These are phyloP conservation scores for Rhododendron kiyosumense DNA, from an alignment of 148 eudicot species.

Conservation along the genomic window DNA sequence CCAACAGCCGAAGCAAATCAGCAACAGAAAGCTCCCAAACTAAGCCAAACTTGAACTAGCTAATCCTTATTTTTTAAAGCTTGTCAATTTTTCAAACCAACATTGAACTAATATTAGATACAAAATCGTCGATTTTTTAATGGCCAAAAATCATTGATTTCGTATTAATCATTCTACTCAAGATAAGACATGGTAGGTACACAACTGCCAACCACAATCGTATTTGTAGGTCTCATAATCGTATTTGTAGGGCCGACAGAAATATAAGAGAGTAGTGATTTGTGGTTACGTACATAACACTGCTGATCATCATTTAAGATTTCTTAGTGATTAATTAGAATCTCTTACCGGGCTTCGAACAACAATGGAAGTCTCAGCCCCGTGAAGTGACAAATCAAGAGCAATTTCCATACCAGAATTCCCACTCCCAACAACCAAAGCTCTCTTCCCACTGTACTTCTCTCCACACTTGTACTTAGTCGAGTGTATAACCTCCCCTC, in stretches of 20 bases:
- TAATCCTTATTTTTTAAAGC: background rate
- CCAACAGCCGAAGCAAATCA: too few relatives aligned
- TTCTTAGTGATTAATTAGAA: too few relatives aligned
- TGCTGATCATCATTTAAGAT: too few relatives aligned
- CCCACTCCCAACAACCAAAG: constrained; percentile 79
- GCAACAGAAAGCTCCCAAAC: too few relatives aligned
- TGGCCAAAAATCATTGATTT: background rate
- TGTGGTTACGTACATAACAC: too few relatives aligned
- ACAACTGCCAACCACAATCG: too few relatives aligned
- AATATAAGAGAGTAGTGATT: too few relatives aligned
- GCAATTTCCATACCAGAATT: constrained; percentile 92
- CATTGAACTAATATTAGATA: too few relatives aligned
- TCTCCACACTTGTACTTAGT: constrained; percentile 55
- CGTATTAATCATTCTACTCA: too few relatives aligned
- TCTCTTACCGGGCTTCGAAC: constrained; percentile 55
- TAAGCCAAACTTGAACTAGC: background rate
- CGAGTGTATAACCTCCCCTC: constrained; percentile 65
- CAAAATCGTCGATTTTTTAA: background rate
- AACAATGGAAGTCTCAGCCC: constrained; percentile 57
- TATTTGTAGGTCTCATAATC: too few relatives aligned
- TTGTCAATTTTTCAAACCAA: background rate
- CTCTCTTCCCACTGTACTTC: constrained; percentile 35
- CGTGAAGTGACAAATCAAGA: constrained; percentile 52
- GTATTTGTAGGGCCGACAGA: too few relatives aligned
- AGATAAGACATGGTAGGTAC: too few relatives aligned